A percentile compares a stretch with the other conserved stretches of the same genome.
These are phyloP conservation scores for Neckera pumila DNA, from an alignment of 225 moss, liverwort and hornwort species.

Conservation along the genomic window DNA sequence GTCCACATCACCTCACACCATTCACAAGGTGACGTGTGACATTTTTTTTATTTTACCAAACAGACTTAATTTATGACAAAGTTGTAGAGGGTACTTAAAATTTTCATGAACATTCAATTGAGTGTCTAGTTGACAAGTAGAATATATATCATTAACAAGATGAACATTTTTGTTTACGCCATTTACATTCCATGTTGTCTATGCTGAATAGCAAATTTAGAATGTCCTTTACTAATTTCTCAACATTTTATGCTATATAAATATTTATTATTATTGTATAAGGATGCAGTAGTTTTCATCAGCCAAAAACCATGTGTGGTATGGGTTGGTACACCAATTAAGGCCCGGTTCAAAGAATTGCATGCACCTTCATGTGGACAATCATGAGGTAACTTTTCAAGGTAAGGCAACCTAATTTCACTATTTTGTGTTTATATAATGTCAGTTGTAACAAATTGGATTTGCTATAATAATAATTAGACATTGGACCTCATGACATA, in stretches of 20 bases:
- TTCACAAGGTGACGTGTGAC: too few relatives aligned
- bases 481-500: background rate
- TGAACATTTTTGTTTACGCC: too few relatives aligned
- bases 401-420: background rate
- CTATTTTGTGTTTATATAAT: background rate
- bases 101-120: background rate
- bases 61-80: too few relatives aligned
- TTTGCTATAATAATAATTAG: background rate
- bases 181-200: accelerated
- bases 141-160: background rate
- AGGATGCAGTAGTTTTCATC: background rate
- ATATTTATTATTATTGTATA: background rate
- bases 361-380: accelerated
- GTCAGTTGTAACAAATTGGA: background rate
- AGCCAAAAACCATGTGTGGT: accelerated
- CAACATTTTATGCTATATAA: background rate
- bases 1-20: too few relatives aligned
- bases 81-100: background rate
- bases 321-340: background rate
- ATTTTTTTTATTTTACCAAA: too few relatives aligned
- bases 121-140: background rate
- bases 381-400: background rate
- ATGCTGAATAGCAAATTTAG: background rate
- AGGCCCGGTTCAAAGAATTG: accelerated
- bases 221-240: background rate